Percentiles rank a stretch among this genome's conserved stretches.
Conservation (phyloP, 2,329 filamentous ascomycete genomes). For the Penicillium janthinellum region DNA sequence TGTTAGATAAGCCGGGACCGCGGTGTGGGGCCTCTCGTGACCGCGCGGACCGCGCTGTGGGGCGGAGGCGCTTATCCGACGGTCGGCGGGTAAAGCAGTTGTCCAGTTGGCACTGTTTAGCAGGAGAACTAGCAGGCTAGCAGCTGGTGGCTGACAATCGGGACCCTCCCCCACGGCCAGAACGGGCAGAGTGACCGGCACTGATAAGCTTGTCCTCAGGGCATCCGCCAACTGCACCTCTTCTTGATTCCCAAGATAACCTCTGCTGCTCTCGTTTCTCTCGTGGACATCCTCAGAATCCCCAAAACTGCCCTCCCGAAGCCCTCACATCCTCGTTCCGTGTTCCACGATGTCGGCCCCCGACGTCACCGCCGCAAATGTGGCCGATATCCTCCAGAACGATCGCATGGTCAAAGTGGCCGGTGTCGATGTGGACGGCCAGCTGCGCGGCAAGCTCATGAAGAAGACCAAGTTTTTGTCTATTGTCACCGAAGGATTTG, state of each 20-base stretch:
- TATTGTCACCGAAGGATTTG: slow-evolving; percentile 77
- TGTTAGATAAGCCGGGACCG: slow-evolving; percentile 23
- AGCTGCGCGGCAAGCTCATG: slow-evolving; percentile 85
- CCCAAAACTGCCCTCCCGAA: neutral
- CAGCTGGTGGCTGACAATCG: neutral
- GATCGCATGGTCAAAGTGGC: slow-evolving; percentile 85
- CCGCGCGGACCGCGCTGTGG: slow-evolving; percentile 9
- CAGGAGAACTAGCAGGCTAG: no score
- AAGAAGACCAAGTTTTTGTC: slow-evolving; percentile 92
- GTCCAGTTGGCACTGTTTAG: neutral
- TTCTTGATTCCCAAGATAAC: neutral
- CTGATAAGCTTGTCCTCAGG: slow-evolving; percentile 6
- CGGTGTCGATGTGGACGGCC: slow-evolving; percentile 83
- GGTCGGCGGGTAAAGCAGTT: neutral
- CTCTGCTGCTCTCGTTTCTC: neutral
- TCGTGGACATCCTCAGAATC: neutral
- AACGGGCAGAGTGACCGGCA: neutral
- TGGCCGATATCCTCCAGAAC: slow-evolving; percentile 67
- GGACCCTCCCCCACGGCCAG: neutral
- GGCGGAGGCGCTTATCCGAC: slow-evolving; percentile 1
- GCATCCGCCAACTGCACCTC: neutral
- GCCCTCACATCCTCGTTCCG: neutral
- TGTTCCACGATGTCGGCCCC: slow-evolving; percentile 7
- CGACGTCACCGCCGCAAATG: slow-evolving; percentile 59
- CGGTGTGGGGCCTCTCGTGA: neutral